Evolutionary conservation across 2,329 filamentous ascomycete genomes (phyloP).

Genomic region (Furcasterigmium sp.): DNA sequence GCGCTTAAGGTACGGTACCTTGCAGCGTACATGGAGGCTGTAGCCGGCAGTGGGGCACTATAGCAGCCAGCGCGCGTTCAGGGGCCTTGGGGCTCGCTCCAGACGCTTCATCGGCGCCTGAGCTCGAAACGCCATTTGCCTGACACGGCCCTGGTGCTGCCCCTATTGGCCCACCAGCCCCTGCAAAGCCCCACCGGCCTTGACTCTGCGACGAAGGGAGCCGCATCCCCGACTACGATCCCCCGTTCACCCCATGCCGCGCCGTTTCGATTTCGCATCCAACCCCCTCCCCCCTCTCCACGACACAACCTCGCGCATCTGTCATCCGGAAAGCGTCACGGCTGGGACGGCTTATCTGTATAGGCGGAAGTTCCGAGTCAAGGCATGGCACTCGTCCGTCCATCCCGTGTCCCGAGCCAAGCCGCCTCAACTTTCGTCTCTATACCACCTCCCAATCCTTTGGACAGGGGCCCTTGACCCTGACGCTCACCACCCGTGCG

Average conservation of each 20-base stretch:
- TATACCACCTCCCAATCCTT: not conserved
- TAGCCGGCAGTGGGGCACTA: too few species aligned
- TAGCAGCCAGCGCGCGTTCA: conserved; percentile 5
- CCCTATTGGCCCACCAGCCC: conserved; percentile 17
- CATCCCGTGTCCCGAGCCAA: conserved; percentile 8
- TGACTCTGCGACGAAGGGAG: conserved; percentile 27
- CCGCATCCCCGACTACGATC: conserved; percentile 17
- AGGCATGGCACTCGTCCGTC: not conserved
- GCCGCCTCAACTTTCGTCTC: not conserved
- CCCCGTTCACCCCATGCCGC: too few species aligned
- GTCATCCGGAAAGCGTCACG: conserved; percentile 29
- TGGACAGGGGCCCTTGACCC: not conserved
- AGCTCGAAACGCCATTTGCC: conserved; percentile 30
- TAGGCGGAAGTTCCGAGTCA: conserved; percentile 1
- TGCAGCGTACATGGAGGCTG: too few species aligned
- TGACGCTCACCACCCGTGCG: not conserved
- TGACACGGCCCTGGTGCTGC: conserved; percentile 15
- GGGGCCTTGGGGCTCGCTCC: conserved; percentile 5
- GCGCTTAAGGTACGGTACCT: too few species aligned
- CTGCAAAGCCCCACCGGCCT: conserved; percentile 13
- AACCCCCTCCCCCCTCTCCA: conserved; percentile 16
- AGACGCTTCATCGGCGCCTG: conserved; percentile 31
- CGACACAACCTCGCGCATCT: conserved; percentile 34
- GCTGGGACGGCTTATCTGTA: conserved; percentile 10
- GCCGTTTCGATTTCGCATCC: too few species aligned